Percentiles rank a stretch among this genome's conserved stretches.
These are phyloP conservation scores for Fusarium setosum DNA, from an alignment of 2,329 filamentous ascomycete species.

Conservation along the genomic window DNA sequence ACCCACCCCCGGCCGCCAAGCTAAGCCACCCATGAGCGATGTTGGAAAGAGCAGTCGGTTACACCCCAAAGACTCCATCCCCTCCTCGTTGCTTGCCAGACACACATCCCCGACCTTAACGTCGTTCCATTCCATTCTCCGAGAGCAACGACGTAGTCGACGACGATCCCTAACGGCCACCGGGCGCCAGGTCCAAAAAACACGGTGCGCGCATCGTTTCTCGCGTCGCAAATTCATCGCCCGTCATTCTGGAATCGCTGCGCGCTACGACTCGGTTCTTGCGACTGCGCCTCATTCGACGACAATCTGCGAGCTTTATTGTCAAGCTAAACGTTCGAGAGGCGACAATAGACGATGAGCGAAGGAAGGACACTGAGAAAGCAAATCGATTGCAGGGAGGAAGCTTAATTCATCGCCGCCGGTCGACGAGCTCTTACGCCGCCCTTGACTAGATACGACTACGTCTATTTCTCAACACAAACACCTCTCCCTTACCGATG, in stretches of 20 bases:
- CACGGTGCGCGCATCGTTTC: slow-evolving; percentile 1
- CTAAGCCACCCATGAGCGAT: slow-evolving; percentile 35
- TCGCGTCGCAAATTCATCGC: neutral
- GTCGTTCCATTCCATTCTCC: slow-evolving; percentile 27
- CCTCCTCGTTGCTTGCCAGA: slow-evolving; percentile 24
- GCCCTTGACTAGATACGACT: neutral
- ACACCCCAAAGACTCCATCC: slow-evolving; percentile 29
- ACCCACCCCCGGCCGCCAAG: slow-evolving; percentile 28
- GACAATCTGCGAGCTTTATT: slow-evolving; percentile 12
- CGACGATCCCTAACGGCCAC: slow-evolving; percentile 1
- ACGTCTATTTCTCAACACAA: neutral
- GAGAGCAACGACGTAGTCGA: slow-evolving; percentile 9
- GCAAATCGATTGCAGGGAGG: neutral
- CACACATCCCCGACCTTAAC: slow-evolving; percentile 16
- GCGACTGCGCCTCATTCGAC: slow-evolving; percentile 25
- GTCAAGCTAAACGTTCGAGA: neutral
- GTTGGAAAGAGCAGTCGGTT: slow-evolving; percentile 31
- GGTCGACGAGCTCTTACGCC: neutral
- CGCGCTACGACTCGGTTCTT: slow-evolving; percentile 6
- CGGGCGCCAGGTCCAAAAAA: neutral
- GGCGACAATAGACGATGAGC: neutral
- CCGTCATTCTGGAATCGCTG: neutral
- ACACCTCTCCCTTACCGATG: slow-evolving; percentile 25
- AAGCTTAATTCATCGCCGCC: neutral
- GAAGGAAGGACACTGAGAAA: neutral